Evolutionary conservation across 768 basidiomycete genomes (phyloP), one percentile per base, ranked within the genome.

Genomic region (Kwoniella dendrophila): DNA sequence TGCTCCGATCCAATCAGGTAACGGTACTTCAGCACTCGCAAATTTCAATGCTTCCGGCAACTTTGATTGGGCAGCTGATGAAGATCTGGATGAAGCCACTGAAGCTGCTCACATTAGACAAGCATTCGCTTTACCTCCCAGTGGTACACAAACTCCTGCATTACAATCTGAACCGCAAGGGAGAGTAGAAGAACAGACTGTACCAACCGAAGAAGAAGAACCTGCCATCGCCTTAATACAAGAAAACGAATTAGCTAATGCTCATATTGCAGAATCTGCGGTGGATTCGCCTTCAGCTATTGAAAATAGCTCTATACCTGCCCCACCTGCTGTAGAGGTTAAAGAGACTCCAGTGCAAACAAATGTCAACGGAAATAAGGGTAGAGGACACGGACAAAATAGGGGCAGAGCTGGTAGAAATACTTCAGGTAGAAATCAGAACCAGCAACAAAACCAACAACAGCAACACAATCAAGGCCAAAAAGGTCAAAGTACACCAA

Each of bases 1-100:
- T 26, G 52, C 40, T 20, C 36, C 40, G 20, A 27, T 57, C 29
- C 43, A 11, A 5, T 11, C 41, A 11, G 41, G 20, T 43, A 24
- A 24, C 20, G 14, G n/a, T 24, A 16, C 45, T 26, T 20, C 32
- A 22, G 24, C 55, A 11, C 4, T 5, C 18, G 8, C 41, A 11
- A 20, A 20, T 6, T 6, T 43, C 41, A 52, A n/a, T 27, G n/a
- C 55, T 22, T 43, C 43, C 18, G 26, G 6, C n/a, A 49, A 56
- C 18, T 65, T 60, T 33, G 63, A 65, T 24, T 65, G 63, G 63
- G 53, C 63, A 1, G 63, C 63, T 6, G 63, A 65, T 20, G 63
- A 65, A 34, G 63, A 65, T 45, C 40, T 50, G 18, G 63, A 65
- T n/a, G 63, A 65, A 33, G 58, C 32, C 3, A 45, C 49, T 2